Base-by-base conservation (phyloP, 495 filamentous ascomycete species). In the Lasiosphaeria miniovina region DNA sequence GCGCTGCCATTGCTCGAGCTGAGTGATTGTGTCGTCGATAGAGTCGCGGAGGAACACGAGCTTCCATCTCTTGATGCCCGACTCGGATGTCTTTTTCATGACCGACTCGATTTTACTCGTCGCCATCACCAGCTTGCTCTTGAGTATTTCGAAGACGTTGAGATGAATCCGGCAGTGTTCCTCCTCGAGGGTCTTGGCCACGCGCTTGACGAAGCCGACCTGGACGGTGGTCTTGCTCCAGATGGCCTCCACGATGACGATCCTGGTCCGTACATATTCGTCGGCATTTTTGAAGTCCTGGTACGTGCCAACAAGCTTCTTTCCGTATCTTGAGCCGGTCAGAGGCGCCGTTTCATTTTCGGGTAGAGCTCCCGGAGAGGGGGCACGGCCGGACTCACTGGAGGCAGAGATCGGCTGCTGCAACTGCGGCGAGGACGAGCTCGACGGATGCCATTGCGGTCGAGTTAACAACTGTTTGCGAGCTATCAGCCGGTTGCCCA, bases 1-100 rank as follows among this genome's bases (percentile, higher is more conserved):
- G 0, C 51, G 40, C 54, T 75, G 73, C 78, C 78, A 81, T 35
- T 60, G 67, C 32, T 79, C 74, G 5, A 79, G 55, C 3, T 71
- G 68, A 5, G 56, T 33, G 35, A 77, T 71, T n/a, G 65, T 58
- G 32, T 68, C 61, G 15, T 68, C 67, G 6, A 77, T 41, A 12
- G 38, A 8, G 8, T 41, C 38, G 38, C 38, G 38, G 10, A 36
- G 15, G 35, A 55, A 55, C 9, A 36, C 2, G 35, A 55, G 24
- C 17, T 55, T 33, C 35, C 14, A 17, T 33, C 52, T 41, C 52
- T 55, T 36, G 36, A 55, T 43, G 52, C 35, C 24, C 43, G 32
- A 8, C 12, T 41, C 38, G 61, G 6, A 35, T 55, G 4, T 68
- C 59, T 49, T 66, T 67, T 24, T 46, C 10, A 35, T 7, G 7